A percentile compares a stretch with the other conserved stretches of the same genome.
Evolutionary conservation across 1,284 basidiomycete genomes (phyloP).

Genomic region (Ustilago sp.): DNA sequence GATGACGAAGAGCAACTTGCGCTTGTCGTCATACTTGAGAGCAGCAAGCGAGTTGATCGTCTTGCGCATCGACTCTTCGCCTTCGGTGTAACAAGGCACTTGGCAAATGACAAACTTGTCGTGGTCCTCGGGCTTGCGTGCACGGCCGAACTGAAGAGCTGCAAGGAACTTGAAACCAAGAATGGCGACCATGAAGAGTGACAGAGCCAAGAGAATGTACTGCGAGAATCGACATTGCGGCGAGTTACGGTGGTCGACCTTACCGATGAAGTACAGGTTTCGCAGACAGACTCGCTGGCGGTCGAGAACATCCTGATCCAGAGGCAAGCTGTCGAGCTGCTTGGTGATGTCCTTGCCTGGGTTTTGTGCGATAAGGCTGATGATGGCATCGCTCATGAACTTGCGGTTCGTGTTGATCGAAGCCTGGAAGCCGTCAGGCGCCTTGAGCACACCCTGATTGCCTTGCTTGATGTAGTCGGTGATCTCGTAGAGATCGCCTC

Average conservation of each 20-base stretch:
- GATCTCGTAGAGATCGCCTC: slow-evolving; percentile 87
- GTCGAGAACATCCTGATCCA: slow-evolving; percentile 78
- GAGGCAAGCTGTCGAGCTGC: slow-evolving; percentile 76
- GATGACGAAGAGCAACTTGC: slow-evolving; percentile 91
- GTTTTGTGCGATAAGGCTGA: slow-evolving; percentile 84
- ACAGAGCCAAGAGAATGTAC: slow-evolving; percentile 90
- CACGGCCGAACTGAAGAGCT: slow-evolving; percentile 85
- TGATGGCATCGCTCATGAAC: slow-evolving; percentile 82
- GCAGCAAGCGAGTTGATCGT: slow-evolving; percentile 95
- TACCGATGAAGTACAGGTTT: slow-evolving; percentile 91
- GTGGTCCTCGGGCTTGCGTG: slow-evolving; percentile 90
- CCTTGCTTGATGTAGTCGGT: slow-evolving; percentile 76
- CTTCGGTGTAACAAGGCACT: slow-evolving; percentile 97
- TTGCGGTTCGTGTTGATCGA: slow-evolving; percentile 74
- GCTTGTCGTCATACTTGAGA: slow-evolving; percentile 97
- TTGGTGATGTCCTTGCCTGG: slow-evolving; percentile 89
- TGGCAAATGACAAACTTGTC: slow-evolving; percentile 99
- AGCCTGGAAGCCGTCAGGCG: slow-evolving; percentile 77
- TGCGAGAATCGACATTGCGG: slow-evolving; percentile 90
- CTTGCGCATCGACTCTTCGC: slow-evolving; percentile 83
- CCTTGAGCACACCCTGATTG: slow-evolving; percentile 70
- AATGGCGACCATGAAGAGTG: slow-evolving; percentile 91
- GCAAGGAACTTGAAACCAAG: slow-evolving; percentile 99
- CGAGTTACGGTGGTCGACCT: slow-evolving; percentile 90
- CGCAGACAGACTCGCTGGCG: slow-evolving; percentile 88